Evolutionary conservation across 805 yeast genomes (phyloP), one percentile per base, ranked within the genome.

Genomic region (Candida arabinofermentans): DNA sequence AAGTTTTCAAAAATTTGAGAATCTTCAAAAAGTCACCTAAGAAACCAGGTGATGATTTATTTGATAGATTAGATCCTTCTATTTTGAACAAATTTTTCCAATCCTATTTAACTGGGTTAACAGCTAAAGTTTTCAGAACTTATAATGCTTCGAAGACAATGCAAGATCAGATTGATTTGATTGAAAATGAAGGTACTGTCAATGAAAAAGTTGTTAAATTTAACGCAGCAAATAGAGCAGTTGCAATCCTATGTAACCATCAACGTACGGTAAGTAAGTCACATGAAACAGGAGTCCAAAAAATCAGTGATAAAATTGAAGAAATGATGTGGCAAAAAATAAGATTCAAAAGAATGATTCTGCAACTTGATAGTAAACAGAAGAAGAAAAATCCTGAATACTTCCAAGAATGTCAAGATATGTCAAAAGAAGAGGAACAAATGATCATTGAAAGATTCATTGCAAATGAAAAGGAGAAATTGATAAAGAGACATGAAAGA

Each of bases 71-170:
- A 35, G 91, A 84, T 54, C 97, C 97, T 7, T 66, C 85, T 1
- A 67, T 83, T 27, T 71, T 90, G 57, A 90, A 90, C 70, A 86
- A 83, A 61, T 90, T 88, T 60, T 76, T 90, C 57, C 96, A 89
- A 58, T 80, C 75, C 44, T 89, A 90, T 64, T 83, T 90, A 93
- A 80, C 85, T 19, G 98, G 98, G 0, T 72, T 90, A 49, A 89
- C 97, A 0, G 98, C 98, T 4, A 90, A 90, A 64, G 97, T 90
- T 17, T 91, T 90, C 72, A 95, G 98, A 81, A 90, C 98, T 0
- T 90, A 86, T 59, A 90, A 90, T 66, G 98, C 98, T 1, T 86
- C 96, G 1, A 86, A 86, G 62, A 89, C 96, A 2, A 91, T 90
- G 97, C 97, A 90, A 63, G 95, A 90, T 56, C 96, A 88, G 61